Evolutionary conservation across 306 rosid genomes (phyloP).

Genomic region (Rosa lucieae): DNA sequence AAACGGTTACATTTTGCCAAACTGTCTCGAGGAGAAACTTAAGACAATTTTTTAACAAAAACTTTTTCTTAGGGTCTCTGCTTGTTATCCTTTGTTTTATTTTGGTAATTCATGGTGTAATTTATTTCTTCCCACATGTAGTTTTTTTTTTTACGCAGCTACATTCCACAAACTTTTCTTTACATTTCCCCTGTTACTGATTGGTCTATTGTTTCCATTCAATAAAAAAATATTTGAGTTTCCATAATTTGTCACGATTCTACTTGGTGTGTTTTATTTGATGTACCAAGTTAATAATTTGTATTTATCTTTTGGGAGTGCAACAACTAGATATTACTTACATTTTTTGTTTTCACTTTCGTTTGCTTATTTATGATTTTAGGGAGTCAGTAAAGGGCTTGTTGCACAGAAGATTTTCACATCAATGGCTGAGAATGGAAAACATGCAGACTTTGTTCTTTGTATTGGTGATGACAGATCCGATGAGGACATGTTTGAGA

Average conservation of each 20-base stretch:
- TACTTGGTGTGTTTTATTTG: not conserved
- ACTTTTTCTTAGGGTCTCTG: not conserved
- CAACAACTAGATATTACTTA: not conserved
- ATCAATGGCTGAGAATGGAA: too few species aligned
- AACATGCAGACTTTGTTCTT: conserved; percentile 70
- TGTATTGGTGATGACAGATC: conserved; percentile 92
- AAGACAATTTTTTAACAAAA: not conserved
- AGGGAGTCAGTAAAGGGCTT: conserved; percentile 78
- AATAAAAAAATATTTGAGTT: not conserved
- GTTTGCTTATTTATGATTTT: conserved; percentile 12
- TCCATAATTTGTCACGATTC: not conserved
- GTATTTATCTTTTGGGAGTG: conserved; percentile 11
- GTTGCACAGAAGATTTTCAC: conserved; percentile 70
- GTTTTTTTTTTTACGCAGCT: not conserved
- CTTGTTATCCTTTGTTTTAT: not conserved
- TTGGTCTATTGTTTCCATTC: too few species aligned
- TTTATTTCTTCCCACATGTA: not conserved
- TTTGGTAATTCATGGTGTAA: not conserved
- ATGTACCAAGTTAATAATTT: not conserved
- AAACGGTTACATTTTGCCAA: not conserved
- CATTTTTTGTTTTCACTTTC: not conserved
- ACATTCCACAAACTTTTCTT: not conserved
- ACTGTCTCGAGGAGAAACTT: not conserved
- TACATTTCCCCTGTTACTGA: too few species aligned
- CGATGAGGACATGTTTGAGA: conserved; percentile 91